Evolutionary conservation across 768 basidiomycete species (phyloP), one percentile per base, ranked within the genome.

Genomic region (Filobasidium floriforme): DNA sequence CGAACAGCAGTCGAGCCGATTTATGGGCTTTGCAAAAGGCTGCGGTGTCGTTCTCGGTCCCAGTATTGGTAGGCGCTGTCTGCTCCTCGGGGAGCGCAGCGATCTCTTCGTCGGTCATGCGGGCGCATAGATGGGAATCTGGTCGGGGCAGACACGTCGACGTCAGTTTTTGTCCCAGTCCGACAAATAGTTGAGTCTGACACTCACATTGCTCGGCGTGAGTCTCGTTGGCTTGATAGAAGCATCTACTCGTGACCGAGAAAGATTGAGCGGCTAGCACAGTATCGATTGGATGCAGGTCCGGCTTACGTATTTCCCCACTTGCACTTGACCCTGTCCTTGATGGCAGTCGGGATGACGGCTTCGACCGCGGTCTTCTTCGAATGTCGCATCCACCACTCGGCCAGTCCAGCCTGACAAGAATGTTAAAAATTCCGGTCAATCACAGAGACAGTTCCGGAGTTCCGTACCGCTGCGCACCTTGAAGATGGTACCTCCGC

Each of bases 71-170:
- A 49, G 46, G 18, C 46, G 46, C 9, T 3, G 32, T 37, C 32
- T 37, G 32, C 32, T 37, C 32, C 9, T 37, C 46, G 18, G 46
- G 46, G 12, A 49, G 46, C 15, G 5, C 46, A 49, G 46, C 46
- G 22, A 22, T 22, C 5, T 49, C 46, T 49, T 49, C 46, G 14
- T 49, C 46, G 3, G 46, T 18, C 46, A 49, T 49, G 46, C 24
- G 54, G 14, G 54, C 54, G 29, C 54, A 57, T 6, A 57, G 54
- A 57, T 57, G 54, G 29, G 54, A 24, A 57, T 57, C 54, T 57
- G 15, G 24, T 1, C 1, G 26, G 5, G 46, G 22, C 14, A 15
- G 22, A 12, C 5, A 49, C 3, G 6, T 49, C 15, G 46, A 57
- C 24, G 15, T 57, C 54, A 22, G 24, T 18, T 12, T 51, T 12